Evolutionary conservation across 176 grass and related monocot species (phyloP), one percentile per base, ranked within the genome.

Genomic region (Ensete glaucum): DNA sequence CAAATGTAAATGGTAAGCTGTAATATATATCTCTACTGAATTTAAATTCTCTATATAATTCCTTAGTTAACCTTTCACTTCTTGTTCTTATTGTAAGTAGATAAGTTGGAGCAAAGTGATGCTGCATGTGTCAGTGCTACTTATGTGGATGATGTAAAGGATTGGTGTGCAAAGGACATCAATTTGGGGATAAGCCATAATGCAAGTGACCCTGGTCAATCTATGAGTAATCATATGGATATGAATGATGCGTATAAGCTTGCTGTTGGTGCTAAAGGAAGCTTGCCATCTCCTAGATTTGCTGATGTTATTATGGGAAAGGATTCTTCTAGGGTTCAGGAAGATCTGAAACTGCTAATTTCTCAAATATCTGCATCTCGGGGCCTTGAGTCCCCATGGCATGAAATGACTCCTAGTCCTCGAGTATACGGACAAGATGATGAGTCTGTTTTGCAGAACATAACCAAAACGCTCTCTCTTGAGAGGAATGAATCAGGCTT

Each of bases 301-400:
- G 79, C 88, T 12, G 95, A 99, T 85, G 80, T 99, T 52, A 85
- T 99, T 81, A 87, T 88, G 73, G 88, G 90, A 27, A 99, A 91
- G 74, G 90, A 88, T 67, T 82, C 86, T 65, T 88, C 86, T 76
- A 87, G 70, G 77, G 82, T 83, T 73, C 87, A 94, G 15, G 95
- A 93, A 84, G 90, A 94, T 79, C 56, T 99, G 26, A 85, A 88
- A 75, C 81, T 87, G 55, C 81, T 99, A 25, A 77, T 99, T 43
- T 91, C 90, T 67, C 90, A 94, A 71, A 87, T 99, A 69, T 91
- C 95, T 67, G 83, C 90, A 66, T 73, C 87, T 53, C 79, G 79
- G 74, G 82, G 87, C 16, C 74, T 92, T 13, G 90, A 92, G 70
- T 78, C 83, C 27, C 77, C 81, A 58, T 86, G 92, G 88, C 17